phyloP scores from a whole-genome alignment of 164 flowering plant genomes.

The Kalanchoe fedtschenkoi region DNA sequence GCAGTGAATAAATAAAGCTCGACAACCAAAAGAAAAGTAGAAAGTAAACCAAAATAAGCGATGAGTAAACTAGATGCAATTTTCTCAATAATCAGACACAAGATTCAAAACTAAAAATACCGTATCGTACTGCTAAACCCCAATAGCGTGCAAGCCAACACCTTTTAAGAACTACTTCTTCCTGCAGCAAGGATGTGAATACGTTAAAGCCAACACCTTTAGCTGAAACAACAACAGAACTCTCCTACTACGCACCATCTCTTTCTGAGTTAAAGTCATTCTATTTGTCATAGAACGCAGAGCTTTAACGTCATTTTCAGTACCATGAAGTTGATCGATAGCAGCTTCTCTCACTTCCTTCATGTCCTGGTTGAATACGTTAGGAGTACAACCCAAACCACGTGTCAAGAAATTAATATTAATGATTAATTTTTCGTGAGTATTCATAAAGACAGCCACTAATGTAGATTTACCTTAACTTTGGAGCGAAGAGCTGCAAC shows the following conservation, averaged over 20 bases:
- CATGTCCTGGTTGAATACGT: slow-evolving; percentile 30
- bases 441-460: neutral
- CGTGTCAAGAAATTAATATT: neutral
- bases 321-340: slow-evolving; percentile 53
- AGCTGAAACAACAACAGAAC: neutral
- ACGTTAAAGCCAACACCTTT: neutral
- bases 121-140: slow-evolving; percentile 82
- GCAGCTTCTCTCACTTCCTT: slow-evolving; percentile 51
- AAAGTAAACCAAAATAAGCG: too few species aligned
- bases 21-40: too few species aligned
- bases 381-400: neutral
- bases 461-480: slow-evolving; percentile 38
- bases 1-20: neutral
- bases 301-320: slow-evolving; percentile 78
- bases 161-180: slow-evolving; percentile 95
- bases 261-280: slow-evolving; percentile 86
- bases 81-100: neutral
- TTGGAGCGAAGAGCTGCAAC: slow-evolving; percentile 49
- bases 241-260: slow-evolving; percentile 50
- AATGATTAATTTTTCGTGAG: neutral
- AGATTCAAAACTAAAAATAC: slow-evolving; percentile 25
- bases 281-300: slow-evolving; percentile 81
- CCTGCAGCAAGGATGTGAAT: slow-evolving; percentile 34
- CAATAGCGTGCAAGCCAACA: slow-evolving; percentile 99
- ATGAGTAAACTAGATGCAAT: too few species aligned